Evolutionary conservation across 2,329 filamentous ascomycete species (phyloP), one percentile per base, ranked within the genome.

Genomic region (Venturia nashicola): DNA sequence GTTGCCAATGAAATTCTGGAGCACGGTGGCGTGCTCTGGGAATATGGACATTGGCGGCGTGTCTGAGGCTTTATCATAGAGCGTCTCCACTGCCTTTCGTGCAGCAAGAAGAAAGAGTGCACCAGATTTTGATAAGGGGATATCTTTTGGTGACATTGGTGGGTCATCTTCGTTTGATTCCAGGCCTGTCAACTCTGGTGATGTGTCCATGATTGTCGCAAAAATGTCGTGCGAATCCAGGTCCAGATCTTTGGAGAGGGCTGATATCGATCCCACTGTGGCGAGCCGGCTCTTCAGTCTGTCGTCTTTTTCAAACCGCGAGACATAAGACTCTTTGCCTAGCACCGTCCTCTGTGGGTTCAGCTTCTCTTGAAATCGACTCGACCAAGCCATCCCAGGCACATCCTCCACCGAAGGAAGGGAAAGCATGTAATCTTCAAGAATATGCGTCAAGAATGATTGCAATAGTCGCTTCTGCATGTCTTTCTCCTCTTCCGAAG

Each of bases 371-470:
- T 89, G 79, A 64, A 91, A 73, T 61, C 89, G 73, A 67, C 74
- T 79, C 6, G 76, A 75, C 79, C 79, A 82, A 2, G 77, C 76
- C 59, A 82, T 70, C 6, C 79, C 80, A 1, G 79, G 78, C 5
- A 79, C 74, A 68, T 80, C 78, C 27, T 78, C 76, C 6, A 72
- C 70, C 4, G 75, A 72, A 4, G 71, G 70, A 20, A 81, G 67
- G 7, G 76, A 76, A n/a, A 83, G 85, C 66, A 90, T 81, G 68
- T 90, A 93, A 57, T 87, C 83, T 71, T 92, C 89, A 12, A 92
- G 75, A 20, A 92, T 76, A 71, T 89, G 88, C 0, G 88, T 90
- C n/a, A 90, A 80, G 72, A 94, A 92, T 1, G 86, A 86, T 70
- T 90, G 86, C 32, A 93, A 75, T 18, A 93, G 77, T 65, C 82